Percentiles rank a stretch among this genome's conserved stretches.
Conservation (phyloP, 192 early-diverging fungal species). For the Gryganskiella cystojenkinii region DNA sequence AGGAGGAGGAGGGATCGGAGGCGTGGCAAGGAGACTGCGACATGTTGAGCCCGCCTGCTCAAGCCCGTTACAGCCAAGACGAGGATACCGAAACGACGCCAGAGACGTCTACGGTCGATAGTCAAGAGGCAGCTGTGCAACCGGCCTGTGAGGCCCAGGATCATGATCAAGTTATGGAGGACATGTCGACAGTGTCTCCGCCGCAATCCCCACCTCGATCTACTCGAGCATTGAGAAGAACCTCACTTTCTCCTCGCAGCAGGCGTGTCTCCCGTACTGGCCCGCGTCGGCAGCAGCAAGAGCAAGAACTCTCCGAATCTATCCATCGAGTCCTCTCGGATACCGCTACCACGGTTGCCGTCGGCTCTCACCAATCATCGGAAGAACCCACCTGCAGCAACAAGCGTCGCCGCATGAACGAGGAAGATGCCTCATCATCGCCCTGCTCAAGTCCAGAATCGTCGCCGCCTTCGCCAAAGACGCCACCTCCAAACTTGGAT, state of each 20-base stretch:
- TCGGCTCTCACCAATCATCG: neutral
- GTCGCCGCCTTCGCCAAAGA: constrained; percentile 31
- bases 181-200: neutral
- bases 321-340: neutral
- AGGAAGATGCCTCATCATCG: constrained; percentile 22
- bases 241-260: no score
- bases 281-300: neutral
- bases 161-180: neutral
- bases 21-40: no score
- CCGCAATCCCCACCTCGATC: neutral
- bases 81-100: neutral
- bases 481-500: constrained; percentile 21
- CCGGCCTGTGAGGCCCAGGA: neutral
- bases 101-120: no score
- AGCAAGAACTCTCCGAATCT: neutral
- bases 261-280: no score
- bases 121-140: neutral
- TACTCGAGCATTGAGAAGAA: neutral
- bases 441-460: constrained; percentile 37
- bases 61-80: neutral
- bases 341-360: neutral
- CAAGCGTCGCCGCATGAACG: constrained; percentile 19
- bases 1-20: neutral
- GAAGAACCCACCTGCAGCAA: neutral
- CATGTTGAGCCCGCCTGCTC: no score